A percentile compares a stretch with the other conserved stretches of the same genome.
phyloP scores from a whole-genome alignment of 2,329 filamentous ascomycete genomes.

The Pseudocercospora fijiensis region DNA sequence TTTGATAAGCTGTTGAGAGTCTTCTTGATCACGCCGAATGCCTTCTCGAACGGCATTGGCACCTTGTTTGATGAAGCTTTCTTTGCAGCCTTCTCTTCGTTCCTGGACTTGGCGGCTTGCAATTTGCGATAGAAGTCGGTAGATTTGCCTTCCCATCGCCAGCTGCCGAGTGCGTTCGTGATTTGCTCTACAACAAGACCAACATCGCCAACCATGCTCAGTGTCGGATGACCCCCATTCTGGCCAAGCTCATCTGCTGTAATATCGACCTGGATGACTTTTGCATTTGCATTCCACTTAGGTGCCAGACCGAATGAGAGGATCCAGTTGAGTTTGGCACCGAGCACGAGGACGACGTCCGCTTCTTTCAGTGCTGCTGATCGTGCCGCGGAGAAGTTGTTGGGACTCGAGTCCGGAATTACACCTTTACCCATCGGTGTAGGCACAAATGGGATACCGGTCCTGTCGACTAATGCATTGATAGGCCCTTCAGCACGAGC shows the following conservation, averaged over 20 bases:
- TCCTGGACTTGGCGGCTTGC: constrained; percentile 44
- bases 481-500: constrained; percentile 51
- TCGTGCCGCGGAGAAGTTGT: constrained; percentile 55
- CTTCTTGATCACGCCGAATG: constrained; percentile 54
- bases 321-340: constrained; percentile 60
- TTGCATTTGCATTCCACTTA: constrained; percentile 53
- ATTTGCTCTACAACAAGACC: constrained; percentile 52
- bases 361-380: constrained; percentile 55
- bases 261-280: constrained; percentile 58
- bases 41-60: constrained; percentile 53
- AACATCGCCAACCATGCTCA: constrained; percentile 56
- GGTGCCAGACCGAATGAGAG: constrained; percentile 57
- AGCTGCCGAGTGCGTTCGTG: constrained; percentile 43
- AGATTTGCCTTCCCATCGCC: constrained; percentile 44
- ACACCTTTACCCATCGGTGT: constrained; percentile 62
- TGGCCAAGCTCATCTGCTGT: constrained; percentile 55
- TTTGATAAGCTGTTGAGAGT: constrained; percentile 50
- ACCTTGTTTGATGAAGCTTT: constrained; percentile 44
- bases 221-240: constrained; percentile 49
- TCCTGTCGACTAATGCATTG: constrained; percentile 47
- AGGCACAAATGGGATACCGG: constrained; percentile 56
- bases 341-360: constrained; percentile 56
- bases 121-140: constrained; percentile 40
- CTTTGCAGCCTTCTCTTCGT: constrained; percentile 48
- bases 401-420: constrained; percentile 53